Base-by-base conservation (phyloP, 2,329 filamentous ascomycete genomes). In the Coleophoma crateriformis region DNA sequence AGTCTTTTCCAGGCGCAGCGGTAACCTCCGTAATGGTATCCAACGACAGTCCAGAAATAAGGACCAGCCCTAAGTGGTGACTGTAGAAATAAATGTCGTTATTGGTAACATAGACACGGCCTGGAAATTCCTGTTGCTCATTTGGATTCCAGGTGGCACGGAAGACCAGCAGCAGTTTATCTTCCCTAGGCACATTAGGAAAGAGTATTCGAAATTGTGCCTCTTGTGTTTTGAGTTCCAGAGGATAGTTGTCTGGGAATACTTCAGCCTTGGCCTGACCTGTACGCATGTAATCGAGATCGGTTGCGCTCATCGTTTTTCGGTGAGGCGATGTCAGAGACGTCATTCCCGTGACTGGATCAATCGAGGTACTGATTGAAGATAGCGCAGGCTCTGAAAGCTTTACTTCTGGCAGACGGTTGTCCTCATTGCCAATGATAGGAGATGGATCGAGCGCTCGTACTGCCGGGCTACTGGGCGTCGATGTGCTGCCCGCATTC, bases 81-180 rank as follows among this genome's bases (percentile, higher is more conserved):
- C 91, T 95, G 69, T 96, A 99, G 64, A 99, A 97, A 67, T 95
- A 97, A 65, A 99, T 84, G 56, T 91, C 87, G 54, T 86, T 84
- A 0, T 85, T 78, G 1, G 92, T 97, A 52, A 96, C 84, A 65
- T 95, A 99, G 20, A 95, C 84, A 47, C 94, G 82, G 1, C 94
- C 85, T 8, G 85, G 85, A 52, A 97, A 89, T 53, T 88, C 84
- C 67, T 88, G 85, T 58, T 84, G 79, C 48, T 87, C 84, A 57
- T 84, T 86, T 1, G 84, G 82, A 60, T 82, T 86, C 64, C 94
- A 99, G 0, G 90, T 89, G 14, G 91, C 92, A 42, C 91, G 82
- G 71, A 97, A 97, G 2, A 99, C 94, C 45, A 97, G 76, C 3
- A 96, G 85, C 7, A 96, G 75, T 65, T 90, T 90, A 62, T 97